phyloP scores from a whole-genome alignment of 345 rosid genomes.

The Boechera stricta region DNA sequence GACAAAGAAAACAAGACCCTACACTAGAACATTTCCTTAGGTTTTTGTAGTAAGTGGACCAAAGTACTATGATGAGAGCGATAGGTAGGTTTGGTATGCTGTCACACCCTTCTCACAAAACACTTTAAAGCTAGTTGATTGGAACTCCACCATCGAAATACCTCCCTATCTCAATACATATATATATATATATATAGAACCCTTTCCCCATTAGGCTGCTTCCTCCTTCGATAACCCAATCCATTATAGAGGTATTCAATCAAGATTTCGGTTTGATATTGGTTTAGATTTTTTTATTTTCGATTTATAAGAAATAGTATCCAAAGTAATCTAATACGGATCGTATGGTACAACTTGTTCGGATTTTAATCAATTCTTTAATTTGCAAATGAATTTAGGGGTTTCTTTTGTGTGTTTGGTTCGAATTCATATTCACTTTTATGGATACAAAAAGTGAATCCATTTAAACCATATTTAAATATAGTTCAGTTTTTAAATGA shows the following conservation, averaged over 20 bases:
- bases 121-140: slow-evolving; percentile 43
- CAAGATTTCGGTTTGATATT: not conserved
- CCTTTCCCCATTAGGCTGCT: slow-evolving; percentile 34
- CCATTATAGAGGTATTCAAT: not conserved
- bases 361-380: no score
- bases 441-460: no score
- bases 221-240: slow-evolving; percentile 21
- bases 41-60: slow-evolving; percentile 38
- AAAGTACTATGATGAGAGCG: slow-evolving; percentile 42
- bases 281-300: not conserved
- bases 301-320: no score
- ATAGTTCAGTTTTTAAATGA: no score
- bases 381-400: no score
- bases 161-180: not conserved
- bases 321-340: no score
- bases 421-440: no score
- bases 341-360: no score
- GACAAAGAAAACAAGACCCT: slow-evolving; percentile 35
- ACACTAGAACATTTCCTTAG: slow-evolving; percentile 23
- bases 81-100: slow-evolving; percentile 48
- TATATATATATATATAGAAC: not conserved
- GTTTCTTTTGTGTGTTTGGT: no score
- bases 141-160: slow-evolving; percentile 37
- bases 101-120: slow-evolving; percentile 38
- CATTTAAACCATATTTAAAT: no score